Evolutionary conservation across 2,329 filamentous ascomycete genomes (phyloP), one percentile per base, ranked within the genome.

Genomic region (Colletotrichum musicola): DNA sequence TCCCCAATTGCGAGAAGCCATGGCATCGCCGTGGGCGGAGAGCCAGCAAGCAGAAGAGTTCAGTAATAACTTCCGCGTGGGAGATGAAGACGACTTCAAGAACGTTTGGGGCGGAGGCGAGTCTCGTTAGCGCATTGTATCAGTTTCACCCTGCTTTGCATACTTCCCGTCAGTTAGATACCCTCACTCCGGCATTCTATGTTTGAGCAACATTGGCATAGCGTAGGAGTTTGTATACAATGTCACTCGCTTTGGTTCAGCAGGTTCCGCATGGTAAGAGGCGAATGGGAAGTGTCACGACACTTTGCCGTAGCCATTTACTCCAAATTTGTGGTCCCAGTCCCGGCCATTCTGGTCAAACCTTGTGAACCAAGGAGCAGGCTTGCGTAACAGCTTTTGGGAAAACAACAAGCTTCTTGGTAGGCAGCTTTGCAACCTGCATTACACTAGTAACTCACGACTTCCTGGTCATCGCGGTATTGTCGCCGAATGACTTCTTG

Each of bases 41-140:
- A 64, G 58, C 35, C 66, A 68, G 22, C 59, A 54, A 35, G 62
- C 70, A 18, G 61, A 70, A 6, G 53, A 59, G 7, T 60, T 71
- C 25, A 55, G 66, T 22, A 58, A 57, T 14, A 69, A 60, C 42
- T 68, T 72, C 42, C 66, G 62, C 16, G 69, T 80, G 2, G 72
- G 77, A n/a, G 78, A 81, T 18, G 76, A 77, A 30, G 83, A 84
- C 4, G 83, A 82, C 64, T 85, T 84, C 68, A 77, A 77, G 20
- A 85, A 85, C 69, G 81, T 84, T n/a, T 85, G 83, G 83, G 77
- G 74, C 47, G 54, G 62, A 6, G 50, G 58, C 22, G 62, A 62
- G 61, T 56, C 61, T 47, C 60, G 53, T 47, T 51, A 30, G 59
- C 12, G 30, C 53, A 47, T 18, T 30, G 22, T 61, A 9, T n/a